phyloP scores from a whole-genome alignment of 768 basidiomycete species.

The Cystofilobasidium macerans region DNA sequence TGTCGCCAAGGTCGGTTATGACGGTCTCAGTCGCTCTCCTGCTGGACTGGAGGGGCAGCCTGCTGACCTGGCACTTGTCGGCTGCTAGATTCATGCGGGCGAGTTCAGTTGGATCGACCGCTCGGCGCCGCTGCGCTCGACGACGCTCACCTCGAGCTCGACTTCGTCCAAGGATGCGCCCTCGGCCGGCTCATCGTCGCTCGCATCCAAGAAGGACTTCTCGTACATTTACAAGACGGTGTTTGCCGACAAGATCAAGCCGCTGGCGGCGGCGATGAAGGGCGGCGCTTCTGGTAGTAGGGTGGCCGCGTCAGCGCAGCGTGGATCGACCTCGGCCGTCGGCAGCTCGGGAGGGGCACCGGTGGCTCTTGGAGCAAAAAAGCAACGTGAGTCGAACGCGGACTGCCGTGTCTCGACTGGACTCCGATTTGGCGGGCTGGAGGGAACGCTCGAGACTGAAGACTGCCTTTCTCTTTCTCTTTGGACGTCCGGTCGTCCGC shows the following conservation, averaged over 20 bases:
- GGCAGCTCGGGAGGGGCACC: neutral
- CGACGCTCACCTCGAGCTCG: slow-evolving; percentile 17
- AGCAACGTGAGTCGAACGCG: slow-evolving; percentile 11
- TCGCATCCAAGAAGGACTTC: slow-evolving; percentile 22
- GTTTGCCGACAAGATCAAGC: slow-evolving; percentile 16
- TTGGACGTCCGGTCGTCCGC: neutral
- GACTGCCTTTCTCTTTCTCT: neutral
- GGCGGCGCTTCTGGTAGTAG: neutral
- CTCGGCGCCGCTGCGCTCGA: slow-evolving; percentile 22
- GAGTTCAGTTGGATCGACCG: slow-evolving; percentile 24
- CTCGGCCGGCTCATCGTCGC: neutral
- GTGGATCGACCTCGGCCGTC: too few species aligned
- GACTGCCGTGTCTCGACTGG: too few species aligned
- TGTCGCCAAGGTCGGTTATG: slow-evolving; percentile 13
- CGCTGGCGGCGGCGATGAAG: slow-evolving; percentile 14
- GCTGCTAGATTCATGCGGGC: slow-evolving; percentile 18
- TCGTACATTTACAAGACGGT: slow-evolving; percentile 23
- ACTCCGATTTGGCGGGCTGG: too few species aligned
- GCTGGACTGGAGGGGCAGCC: too few species aligned
- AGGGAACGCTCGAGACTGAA: too few species aligned
- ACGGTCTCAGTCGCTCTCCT: neutral
- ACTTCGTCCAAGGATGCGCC: slow-evolving; percentile 9
- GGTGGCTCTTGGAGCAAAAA: slow-evolving; percentile 7
- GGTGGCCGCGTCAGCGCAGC: neutral
- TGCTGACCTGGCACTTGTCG: neutral